Conservation (phyloP, 495 filamentous ascomycete species). For the Aspergillus indologenus region DNA sequence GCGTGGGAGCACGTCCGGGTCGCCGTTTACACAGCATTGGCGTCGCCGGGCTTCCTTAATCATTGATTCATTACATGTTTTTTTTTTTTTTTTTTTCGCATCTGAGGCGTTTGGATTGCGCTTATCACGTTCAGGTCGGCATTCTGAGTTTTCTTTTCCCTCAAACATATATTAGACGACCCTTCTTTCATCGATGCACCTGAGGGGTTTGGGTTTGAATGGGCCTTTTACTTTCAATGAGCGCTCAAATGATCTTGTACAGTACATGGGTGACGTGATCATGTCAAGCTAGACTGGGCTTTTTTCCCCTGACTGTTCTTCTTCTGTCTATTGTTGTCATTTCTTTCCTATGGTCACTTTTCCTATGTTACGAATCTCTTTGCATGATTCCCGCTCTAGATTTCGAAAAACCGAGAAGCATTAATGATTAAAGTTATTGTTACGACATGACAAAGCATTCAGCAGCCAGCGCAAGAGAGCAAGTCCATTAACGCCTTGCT, state of each 20-base stretch:
- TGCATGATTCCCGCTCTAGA: neutral
- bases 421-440: too few relatives aligned
- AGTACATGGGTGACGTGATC: slow-evolving; percentile 21
- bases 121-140: slow-evolving; percentile 11
- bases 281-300: slow-evolving; percentile 17
- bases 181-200: slow-evolving; percentile 4
- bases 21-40: neutral
- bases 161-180: slow-evolving; percentile 2
- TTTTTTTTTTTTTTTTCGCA: slow-evolving; percentile 4
- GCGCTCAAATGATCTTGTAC: slow-evolving; percentile 18
- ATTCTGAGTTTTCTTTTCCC: slow-evolving; percentile 9
- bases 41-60: slow-evolving; percentile 7
- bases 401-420: neutral
- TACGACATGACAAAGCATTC: too few relatives aligned
- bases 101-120: slow-evolving; percentile 10
- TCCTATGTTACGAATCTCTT: slow-evolving; percentile 1
- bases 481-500: too few relatives aligned
- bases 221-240: slow-evolving; percentile 1
- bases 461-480: too few relatives aligned
- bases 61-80: too few relatives aligned
- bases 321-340: slow-evolving; percentile 8
- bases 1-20: slow-evolving; percentile 4
- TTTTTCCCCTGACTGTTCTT: slow-evolving; percentile 12
- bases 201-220: neutral
- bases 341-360: slow-evolving; percentile 6